Evolutionary conservation across 106 monocot species (phyloP).

Genomic region (Dioscorea zingiberensis): DNA sequence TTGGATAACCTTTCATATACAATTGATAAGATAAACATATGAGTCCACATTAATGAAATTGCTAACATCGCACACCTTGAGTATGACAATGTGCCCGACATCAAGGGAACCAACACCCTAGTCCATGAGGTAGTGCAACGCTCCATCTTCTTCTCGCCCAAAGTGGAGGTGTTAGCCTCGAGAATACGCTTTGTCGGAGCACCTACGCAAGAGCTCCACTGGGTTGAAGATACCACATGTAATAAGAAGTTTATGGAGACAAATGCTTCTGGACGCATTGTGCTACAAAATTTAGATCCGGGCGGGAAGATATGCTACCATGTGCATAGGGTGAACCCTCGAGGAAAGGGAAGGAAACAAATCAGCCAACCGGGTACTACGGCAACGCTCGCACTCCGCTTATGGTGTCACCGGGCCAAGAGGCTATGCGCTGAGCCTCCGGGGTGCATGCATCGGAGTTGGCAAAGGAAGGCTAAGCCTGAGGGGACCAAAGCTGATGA

Average conservation of each 20-base stretch:
- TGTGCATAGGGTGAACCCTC: not conserved
- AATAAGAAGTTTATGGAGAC: constrained; percentile 13
- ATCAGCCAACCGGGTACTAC: constrained; percentile 12
- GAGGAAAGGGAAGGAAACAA: not conserved
- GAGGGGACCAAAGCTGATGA: constrained; percentile 5
- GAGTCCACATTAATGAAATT: no score
- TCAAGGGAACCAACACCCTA: not conserved
- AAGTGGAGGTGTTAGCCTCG: not conserved
- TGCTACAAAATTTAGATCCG: constrained; percentile 3
- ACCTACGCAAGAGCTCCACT: constrained; percentile 5
- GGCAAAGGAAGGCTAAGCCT: constrained; percentile 14
- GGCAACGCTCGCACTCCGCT: constrained; percentile 9
- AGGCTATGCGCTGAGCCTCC: not conserved
- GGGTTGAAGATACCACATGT: constrained; percentile 21
- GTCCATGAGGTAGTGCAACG: not conserved
- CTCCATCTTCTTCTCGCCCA: constrained; percentile 5
- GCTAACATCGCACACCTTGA: constrained; percentile 20
- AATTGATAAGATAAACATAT: no score
- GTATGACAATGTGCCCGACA: constrained; percentile 11
- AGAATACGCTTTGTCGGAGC: not conserved
- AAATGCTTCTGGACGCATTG: constrained; percentile 6
- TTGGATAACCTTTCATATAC: no score
- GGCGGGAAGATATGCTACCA: not conserved
- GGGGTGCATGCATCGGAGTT: constrained; percentile 10
- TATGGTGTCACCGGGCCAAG: constrained; percentile 10